Conservation (phyloP, 805 yeast genomes). For the Lipomyces yamanashiensis region DNA sequence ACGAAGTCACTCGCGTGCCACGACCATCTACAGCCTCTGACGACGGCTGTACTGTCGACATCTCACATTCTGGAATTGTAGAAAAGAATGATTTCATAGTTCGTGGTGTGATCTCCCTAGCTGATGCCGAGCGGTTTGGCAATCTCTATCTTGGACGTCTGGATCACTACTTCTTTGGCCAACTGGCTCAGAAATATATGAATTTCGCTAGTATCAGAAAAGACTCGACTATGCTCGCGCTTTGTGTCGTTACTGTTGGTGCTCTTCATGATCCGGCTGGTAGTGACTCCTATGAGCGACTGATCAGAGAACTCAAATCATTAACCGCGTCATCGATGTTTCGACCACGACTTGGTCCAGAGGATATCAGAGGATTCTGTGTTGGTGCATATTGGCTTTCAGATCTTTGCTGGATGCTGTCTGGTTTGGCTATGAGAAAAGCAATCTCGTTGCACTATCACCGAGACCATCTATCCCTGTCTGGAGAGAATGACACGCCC, state of each 20-base stretch:
- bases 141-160: constrained; percentile 16
- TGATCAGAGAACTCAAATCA: constrained; percentile 19
- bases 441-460: constrained; percentile 26
- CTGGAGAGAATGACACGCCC: constrained; percentile 11
- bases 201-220: constrained; percentile 15
- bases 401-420: constrained; percentile 29
- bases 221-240: constrained; percentile 23
- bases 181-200: constrained; percentile 10
- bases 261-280: constrained; percentile 29
- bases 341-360: constrained; percentile 22
- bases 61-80: constrained; percentile 22
- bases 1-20: constrained; percentile 23
- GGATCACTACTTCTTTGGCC: constrained; percentile 29
- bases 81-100: constrained; percentile 19
- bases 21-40: background rate
- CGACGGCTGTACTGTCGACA: background rate
- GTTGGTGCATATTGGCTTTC: constrained; percentile 30
- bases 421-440: constrained; percentile 22
- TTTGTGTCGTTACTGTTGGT: constrained; percentile 29
- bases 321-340: constrained; percentile 21
- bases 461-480: constrained; percentile 9
- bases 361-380: constrained; percentile 26
- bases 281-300: constrained; percentile 20
- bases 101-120: constrained; percentile 18
- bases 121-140: constrained; percentile 27